A percentile compares a stretch with the other conserved stretches of the same genome.
phyloP scores from a whole-genome alignment of 257 asterid species.

The Nyctanthes arbortristis region DNA sequence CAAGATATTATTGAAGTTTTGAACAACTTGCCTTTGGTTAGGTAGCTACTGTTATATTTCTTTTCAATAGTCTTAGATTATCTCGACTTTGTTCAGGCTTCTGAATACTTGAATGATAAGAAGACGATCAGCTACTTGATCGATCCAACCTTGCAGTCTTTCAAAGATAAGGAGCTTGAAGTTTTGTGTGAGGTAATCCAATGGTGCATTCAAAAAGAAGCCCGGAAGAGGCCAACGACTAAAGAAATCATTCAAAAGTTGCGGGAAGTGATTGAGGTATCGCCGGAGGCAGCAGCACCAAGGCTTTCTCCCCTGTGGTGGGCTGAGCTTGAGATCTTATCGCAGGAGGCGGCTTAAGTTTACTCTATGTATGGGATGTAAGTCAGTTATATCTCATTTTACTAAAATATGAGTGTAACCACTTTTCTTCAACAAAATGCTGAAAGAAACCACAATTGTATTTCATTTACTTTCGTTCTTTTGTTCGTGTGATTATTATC shows the following conservation, averaged over 20 bases:
- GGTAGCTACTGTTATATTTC: not conserved
- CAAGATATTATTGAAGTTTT: not conserved
- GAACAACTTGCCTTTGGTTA: not conserved
- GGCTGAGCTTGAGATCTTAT: slow-evolving; percentile 97
- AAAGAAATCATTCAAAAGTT: slow-evolving; percentile 50
- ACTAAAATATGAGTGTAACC: not conserved
- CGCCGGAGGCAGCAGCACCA: slow-evolving; percentile 80
- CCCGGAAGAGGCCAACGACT: slow-evolving; percentile 59
- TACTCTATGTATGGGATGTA: not conserved
- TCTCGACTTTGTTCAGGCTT: slow-evolving; percentile 46
- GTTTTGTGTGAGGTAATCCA: slow-evolving; percentile 64
- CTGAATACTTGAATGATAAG: slow-evolving; percentile 53
- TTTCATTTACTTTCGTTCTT: too few species aligned
- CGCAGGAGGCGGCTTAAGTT: slow-evolving; percentile 69
- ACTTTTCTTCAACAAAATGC: not conserved
- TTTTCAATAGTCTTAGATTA: not conserved
- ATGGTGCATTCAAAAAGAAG: slow-evolving; percentile 57
- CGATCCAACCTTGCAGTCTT: slow-evolving; percentile 69
- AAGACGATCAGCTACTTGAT: slow-evolving; percentile 37
- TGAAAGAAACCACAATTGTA: not conserved
- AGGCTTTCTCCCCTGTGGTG: slow-evolving; percentile 96
- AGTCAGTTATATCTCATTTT: not conserved
- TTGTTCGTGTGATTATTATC: not conserved
- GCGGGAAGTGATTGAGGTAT: slow-evolving; percentile 50
- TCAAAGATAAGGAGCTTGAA: slow-evolving; percentile 62